These are phyloP conservation scores for Fusarium aywerte DNA, from an alignment of 2,329 filamentous ascomycete species.

Conservation along the genomic window DNA sequence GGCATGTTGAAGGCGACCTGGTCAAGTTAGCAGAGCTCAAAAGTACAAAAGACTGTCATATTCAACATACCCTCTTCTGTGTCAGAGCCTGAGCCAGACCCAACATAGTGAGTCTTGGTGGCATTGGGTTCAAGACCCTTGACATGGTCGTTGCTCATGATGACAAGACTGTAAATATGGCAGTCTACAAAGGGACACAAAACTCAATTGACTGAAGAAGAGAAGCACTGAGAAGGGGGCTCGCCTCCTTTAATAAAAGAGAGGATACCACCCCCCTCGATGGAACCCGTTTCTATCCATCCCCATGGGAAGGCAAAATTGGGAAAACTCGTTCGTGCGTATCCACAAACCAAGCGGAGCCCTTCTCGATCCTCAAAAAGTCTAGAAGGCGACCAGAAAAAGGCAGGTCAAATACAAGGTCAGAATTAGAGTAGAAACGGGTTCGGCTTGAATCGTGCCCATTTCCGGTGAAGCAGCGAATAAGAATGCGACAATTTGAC, in stretches of 20 bases:
- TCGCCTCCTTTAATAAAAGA: constrained; percentile 33
- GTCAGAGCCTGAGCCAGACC: constrained; percentile 40
- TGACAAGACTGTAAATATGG: constrained; percentile 1
- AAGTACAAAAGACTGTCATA: neutral
- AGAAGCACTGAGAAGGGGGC: neutral
- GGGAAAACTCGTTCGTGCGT: constrained; percentile 17
- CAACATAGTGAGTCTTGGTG: constrained; percentile 30
- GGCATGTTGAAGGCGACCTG: constrained; percentile 52
- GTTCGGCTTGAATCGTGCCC: constrained; percentile 37
- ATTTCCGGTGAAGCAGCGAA: constrained; percentile 29
- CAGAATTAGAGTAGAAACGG: constrained; percentile 9
- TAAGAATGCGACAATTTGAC: constrained; percentile 2
- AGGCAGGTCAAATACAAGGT: neutral
- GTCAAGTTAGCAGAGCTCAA: neutral
- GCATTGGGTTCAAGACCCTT: constrained; percentile 27
- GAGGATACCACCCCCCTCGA: neutral
- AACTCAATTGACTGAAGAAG: constrained; percentile 7
- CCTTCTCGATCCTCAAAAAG: constrained; percentile 12
- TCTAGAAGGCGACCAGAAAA: constrained; percentile 45
- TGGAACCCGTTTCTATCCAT: neutral
- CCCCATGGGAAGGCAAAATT: constrained; percentile 32
- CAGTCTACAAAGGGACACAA: neutral
- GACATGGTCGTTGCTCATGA: constrained; percentile 39
- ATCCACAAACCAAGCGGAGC: constrained; percentile 21
- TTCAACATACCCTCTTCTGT: constrained; percentile 37